Evolutionary conservation across 1,139 yeast genomes (phyloP).

Genomic region (Nakaseomyces bracarensis): DNA sequence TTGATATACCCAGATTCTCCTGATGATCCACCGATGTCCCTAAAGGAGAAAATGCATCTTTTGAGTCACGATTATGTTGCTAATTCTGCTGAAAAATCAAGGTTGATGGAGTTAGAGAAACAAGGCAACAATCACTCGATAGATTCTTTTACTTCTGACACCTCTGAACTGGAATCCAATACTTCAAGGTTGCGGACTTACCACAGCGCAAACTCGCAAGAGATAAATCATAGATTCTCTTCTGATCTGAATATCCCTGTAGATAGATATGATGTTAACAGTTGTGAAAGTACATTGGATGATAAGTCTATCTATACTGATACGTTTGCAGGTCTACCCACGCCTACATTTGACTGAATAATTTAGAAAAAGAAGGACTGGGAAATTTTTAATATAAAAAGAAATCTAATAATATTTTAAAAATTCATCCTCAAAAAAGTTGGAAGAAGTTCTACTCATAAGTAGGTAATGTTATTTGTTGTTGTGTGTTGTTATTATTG

Average conservation of each 20-base stretch:
- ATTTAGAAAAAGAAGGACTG: neutral
- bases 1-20: slow-evolving; percentile 2
- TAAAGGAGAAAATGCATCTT: slow-evolving; percentile 6
- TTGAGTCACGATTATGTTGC: slow-evolving; percentile 1
- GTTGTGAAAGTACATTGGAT: neutral
- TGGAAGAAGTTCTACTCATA: too few relatives aligned
- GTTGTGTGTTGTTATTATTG: too few relatives aligned
- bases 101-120: neutral
- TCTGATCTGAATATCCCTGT: neutral
- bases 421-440: too few relatives aligned
- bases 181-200: neutral
- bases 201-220: neutral
- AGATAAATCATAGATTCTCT: neutral
- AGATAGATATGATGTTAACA: slow-evolving; percentile 1
- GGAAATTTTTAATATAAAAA: too few relatives aligned
- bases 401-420: too few relatives aligned
- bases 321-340: slow-evolving; percentile 1
- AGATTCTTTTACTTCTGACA: slow-evolving; percentile 1
- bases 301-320: neutral
- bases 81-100: neutral
- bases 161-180: neutral
- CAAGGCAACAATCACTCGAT: slow-evolving; percentile 3
- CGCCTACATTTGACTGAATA: neutral
- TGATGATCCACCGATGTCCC: neutral
- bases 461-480: too few relatives aligned